Base-by-base conservation (phyloP, 768 basidiomycete species). In the Phylloporus sp. region DNA sequence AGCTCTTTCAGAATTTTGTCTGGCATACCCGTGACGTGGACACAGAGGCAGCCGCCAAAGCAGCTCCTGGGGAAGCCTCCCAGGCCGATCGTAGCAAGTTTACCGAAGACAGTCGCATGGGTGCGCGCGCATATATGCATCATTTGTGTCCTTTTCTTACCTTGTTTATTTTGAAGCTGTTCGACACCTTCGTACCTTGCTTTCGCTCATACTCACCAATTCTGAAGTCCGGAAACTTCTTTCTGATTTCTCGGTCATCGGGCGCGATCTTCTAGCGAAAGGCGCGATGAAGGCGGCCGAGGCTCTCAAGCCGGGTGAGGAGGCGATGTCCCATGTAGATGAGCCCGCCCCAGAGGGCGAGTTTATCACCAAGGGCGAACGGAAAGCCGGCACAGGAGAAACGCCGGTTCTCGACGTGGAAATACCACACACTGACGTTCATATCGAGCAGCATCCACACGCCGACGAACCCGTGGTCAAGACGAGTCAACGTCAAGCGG, bases 211-310 rank as follows among this genome's bases (percentile, higher is more conserved):
- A 59, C 74, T 92, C 52, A 95, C 94, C 62, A 99, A 99, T 70
- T 85, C 88, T 0, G 89, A 95, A 69, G 85, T 88, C 24, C 85
- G 92, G 58, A 95, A 96, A 64, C 81, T 96, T 23, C 68, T 94
- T 42, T 77, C 81, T 2, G 90, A 92, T 66, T 82, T 87, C 53
- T 77, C 80, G 9, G 64, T 84, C 48, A 81, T 90, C 39, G 87
- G 88, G 1, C 84, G 90, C 33, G 91, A 95, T 64, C 73, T 96
- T 44, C 80, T 95, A 51, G 80, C 89, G 5, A 83, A 78, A 31
- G 78, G 78, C 17, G 83, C 87, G 0, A 64, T 73, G 55, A 86
- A 90, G 60, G 83, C 78, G 11, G 87, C 89, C 7, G 77, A 80
- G 26, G 65, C 64, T 42, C 70, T 92, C 26, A 80, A 83, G 3